Base-by-base conservation (phyloP, 2,329 filamentous ascomycete genomes). In the Sclerotinia trifoliorum region DNA sequence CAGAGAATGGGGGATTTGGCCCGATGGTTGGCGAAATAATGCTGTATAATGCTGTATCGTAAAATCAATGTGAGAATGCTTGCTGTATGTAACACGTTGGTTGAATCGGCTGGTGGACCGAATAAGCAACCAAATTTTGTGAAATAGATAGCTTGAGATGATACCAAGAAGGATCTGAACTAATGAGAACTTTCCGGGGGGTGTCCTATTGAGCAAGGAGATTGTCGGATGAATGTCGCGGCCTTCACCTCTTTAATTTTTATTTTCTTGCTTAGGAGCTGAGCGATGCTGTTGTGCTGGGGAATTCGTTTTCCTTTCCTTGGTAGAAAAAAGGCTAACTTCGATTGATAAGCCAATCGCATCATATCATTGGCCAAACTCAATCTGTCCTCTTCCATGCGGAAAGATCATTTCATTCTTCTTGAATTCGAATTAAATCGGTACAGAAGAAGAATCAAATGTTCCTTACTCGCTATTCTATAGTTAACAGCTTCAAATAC, bases 341-440 rank as follows among this genome's bases (percentile, higher is more conserved):
- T 55, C 35, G 55, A 61, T 52, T 15, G 65, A 21, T 66, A 29
- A 61, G 56, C 65, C 65, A 66, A 66, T 68, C 52, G 52, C 15
- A 15, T 68, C 52, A 46, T 48, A 57, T 52, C 61, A 49, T 24
- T 58, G 21, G 21, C 42, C 11, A 26, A 29, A 54, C 32, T 52
- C 35, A 29, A 55, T 54, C 21, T 5, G 35, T 44, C 26, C 48
- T 17, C 48, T 29, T 64, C 61, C 61, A 32, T 48, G 10, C 39
- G 13, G 32, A 19, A 52, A 48, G 42, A 32, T 48, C 29, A 48
- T 26, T 58, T 26, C 7, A 10, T 24, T 49, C 44, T 49, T 10
- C 26, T 1, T 19, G 10, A 21, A 19, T 29, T 29, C 10, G 42
- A 48, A 17, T 21, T 4, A 13, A n/a, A 24, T 56, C 21, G 44